phyloP scores from a whole-genome alignment of 2,329 filamentous ascomycete genomes.

The Colletotrichum sp. region DNA sequence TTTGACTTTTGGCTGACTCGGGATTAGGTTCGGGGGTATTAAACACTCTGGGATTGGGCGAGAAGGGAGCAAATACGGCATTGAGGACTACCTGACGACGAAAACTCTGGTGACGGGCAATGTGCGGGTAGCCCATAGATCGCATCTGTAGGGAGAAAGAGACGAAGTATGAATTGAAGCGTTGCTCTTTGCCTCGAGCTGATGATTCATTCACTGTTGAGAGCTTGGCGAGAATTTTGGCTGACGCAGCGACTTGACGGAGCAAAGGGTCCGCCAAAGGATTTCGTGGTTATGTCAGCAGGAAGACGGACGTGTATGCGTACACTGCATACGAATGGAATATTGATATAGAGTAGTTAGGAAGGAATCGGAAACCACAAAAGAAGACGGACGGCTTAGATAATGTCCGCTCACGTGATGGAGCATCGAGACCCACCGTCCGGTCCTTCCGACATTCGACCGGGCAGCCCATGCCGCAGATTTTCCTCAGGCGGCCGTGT shows the following conservation, averaged over 20 bases:
- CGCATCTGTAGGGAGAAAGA: not conserved
- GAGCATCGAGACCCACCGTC: not conserved
- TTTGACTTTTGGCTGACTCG: not conserved
- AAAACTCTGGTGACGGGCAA: conserved; percentile 52
- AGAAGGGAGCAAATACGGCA: conserved; percentile 79
- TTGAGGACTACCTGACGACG: conserved; percentile 76
- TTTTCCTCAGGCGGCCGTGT: not conserved
- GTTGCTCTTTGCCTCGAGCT: not conserved
- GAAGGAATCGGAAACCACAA: no score
- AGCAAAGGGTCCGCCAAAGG: not conserved
- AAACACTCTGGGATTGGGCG: conserved; percentile 83
- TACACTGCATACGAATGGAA: no score
- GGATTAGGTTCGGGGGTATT: conserved; percentile 70
- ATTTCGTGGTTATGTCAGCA: not conserved
- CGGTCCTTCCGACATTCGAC: not conserved
- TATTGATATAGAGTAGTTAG: no score
- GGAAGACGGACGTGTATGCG: not conserved
- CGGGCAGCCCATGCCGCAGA: not conserved
- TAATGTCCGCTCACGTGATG: not conserved
- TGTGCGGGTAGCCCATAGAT: not conserved
- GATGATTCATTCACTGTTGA: not conserved
- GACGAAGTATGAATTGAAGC: not conserved
- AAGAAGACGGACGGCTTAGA: not conserved
- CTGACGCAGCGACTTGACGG: not conserved
- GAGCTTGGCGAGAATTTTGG: not conserved